Evolutionary conservation across 2,329 filamentous ascomycete genomes (phyloP), one percentile per base, ranked within the genome.

Genomic region (Trichoderma cornu-damae): DNA sequence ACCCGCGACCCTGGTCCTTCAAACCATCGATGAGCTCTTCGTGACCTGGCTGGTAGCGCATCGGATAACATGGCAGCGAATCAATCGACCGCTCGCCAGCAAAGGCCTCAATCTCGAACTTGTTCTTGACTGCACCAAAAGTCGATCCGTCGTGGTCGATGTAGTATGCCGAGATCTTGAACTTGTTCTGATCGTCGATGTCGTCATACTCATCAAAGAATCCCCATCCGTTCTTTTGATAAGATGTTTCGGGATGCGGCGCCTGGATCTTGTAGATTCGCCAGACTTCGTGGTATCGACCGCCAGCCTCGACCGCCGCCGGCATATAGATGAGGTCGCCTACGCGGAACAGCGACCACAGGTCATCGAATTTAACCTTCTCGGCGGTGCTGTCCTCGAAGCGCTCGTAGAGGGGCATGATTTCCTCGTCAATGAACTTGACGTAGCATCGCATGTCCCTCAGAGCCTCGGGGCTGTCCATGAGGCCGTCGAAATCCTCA

Each of bases 311-410:
- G 2, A 68, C 68, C 0, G 67, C 65, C 0, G 69, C 63, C 0
- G 74, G 73, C 68, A 73, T 71, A 61, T 72, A 73, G 58, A 77
- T 66, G 24, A 75, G 63, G 4, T 77, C 74, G 2, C 75, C 75
- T 0, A 65, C 61, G 0, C 70, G 69, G 65, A 75, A 77, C 1
- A 77, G 66, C 1, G 65, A 70, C 72, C 73, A 75, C n/a, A 77
- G 60, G 59, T 77, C 75, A 14, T 72, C 68, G 28, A 71, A 77
- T 48, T 67, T 68, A 61, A 77, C 69, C 2, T 67, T 68, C 5
- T 70, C 66, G 4, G 63, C 64, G 0, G 35, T 42, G 7, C 58
- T 68, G 5, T 66, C 68, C 3, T 67, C 64, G 35, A 68, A 69
- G 3, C 59, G 60, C 11, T 60, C 55, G 53, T 72, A 66, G 1